Percentiles rank a stretch among this genome's conserved stretches.
phyloP scores from a whole-genome alignment of 2,329 filamentous ascomycete genomes.

The Xylaria sp. region DNA sequence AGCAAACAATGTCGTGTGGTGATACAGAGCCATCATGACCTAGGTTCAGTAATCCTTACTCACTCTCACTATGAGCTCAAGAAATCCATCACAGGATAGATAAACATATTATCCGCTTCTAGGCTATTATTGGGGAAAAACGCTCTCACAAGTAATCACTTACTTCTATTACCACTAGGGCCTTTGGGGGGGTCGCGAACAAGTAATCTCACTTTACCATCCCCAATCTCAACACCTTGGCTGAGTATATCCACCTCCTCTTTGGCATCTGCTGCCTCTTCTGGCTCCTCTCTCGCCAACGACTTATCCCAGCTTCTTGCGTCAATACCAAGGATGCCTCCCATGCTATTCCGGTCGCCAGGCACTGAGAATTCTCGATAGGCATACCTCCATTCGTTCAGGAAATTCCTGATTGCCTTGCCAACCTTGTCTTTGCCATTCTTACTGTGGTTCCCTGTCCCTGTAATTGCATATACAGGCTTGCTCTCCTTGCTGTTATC shows the following conservation, averaged over 20 bases:
- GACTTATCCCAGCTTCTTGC: slow-evolving; percentile 71
- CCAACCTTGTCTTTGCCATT: slow-evolving; percentile 99
- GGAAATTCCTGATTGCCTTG: slow-evolving; percentile 86
- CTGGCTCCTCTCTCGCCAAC: slow-evolving; percentile 53
- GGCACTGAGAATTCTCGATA: slow-evolving; percentile 97
- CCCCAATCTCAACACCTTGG: slow-evolving; percentile 70
- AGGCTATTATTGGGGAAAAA: slow-evolving; percentile 3
- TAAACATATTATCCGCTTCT: slow-evolving; percentile 6
- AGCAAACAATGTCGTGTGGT: neutral
- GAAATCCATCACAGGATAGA: neutral
- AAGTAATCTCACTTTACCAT: slow-evolving; percentile 68
- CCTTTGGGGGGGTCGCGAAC: slow-evolving; percentile 66
- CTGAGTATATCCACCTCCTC: slow-evolving; percentile 63
- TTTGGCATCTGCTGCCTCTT: slow-evolving; percentile 46
- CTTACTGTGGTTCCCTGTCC: slow-evolving; percentile 96
- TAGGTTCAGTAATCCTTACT: neutral
- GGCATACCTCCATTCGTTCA: slow-evolving; percentile 94
- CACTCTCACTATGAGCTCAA: neutral
- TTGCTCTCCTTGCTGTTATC: slow-evolving; percentile 76
- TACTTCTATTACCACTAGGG: slow-evolving; percentile 55
- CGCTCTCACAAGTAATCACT: slow-evolving; percentile 35
- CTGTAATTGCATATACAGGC: slow-evolving; percentile 93
- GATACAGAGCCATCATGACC: neutral
- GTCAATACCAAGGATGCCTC: slow-evolving; percentile 75
- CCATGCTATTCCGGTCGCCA: slow-evolving; percentile 83